Evolutionary conservation across 2,329 filamentous ascomycete genomes (phyloP), one percentile per base, ranked within the genome.

Genomic region (Nemania sp.): DNA sequence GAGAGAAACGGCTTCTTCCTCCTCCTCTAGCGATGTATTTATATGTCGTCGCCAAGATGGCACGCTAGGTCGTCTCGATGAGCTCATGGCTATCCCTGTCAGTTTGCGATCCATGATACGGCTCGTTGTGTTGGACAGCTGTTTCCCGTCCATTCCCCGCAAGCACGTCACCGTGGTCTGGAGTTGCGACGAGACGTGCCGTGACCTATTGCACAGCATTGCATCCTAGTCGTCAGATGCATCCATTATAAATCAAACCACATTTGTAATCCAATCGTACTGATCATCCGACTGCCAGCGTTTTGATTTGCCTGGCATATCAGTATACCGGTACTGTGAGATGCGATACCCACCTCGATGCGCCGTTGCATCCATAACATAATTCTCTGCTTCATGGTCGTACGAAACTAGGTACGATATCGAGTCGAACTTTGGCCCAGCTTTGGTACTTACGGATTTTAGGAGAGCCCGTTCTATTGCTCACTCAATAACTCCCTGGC

Each of bases 151-250:
- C 55, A 59, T 62, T 59, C 64, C 65, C 65, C 65, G 61, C 63
- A 65, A 65, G 61, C 65, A 67, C 65, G 65, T 64, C 60, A 67
- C 62, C 36, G 37, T 22, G 51, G 24, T 46, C 43, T 45, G 41
- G 39, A 40, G 45, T 66, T 65, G 59, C 64, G 61, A 61, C 61
- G 61, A 50, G 47, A 33, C 17, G 41, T 40, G 39, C 36, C 24
- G 41, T 20, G 46, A n/a, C 50, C 50, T 54, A 57, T 57, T 17
- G 51, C 46, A 26, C 46, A 23, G 15, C 47, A 20, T 51, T 37
- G 26, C 47, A 34, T 42, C 26, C 50, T 50, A 41, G 36, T 28
- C 15, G 19, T 9, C 42, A 31, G 20, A 12, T 11, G 22, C 34
- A 26, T 26, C 45, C 55, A 57, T 57, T 66, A 65, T 49, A 65